phyloP scores from a whole-genome alignment of 495 filamentous ascomycete species.

The Aspergillus carlsbadensis region DNA sequence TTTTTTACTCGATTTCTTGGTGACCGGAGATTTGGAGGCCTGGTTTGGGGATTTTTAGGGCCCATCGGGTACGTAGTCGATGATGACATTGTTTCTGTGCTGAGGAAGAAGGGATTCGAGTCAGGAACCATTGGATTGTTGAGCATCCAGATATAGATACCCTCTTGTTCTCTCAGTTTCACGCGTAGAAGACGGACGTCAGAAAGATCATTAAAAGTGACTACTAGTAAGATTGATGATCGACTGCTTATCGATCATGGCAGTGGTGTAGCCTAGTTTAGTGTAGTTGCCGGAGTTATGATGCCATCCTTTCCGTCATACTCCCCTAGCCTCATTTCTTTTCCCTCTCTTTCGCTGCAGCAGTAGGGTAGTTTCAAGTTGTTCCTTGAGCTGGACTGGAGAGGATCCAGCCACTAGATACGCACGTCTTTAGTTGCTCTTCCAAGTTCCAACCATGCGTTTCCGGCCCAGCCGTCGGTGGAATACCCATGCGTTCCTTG shows the following conservation, averaged over 20 bases:
- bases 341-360: not conserved
- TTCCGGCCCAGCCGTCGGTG: conserved; percentile 18
- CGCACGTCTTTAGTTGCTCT: conserved; percentile 6
- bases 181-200: not conserved
- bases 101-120: not conserved
- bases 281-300: not conserved
- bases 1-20: not conserved
- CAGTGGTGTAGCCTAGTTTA: not conserved
- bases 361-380: not conserved
- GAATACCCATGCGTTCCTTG: not conserved
- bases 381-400: not conserved
- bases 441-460: conserved; percentile 20
- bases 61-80: conserved; percentile 8
- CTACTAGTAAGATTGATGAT: not conserved
- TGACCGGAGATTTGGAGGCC: not conserved
- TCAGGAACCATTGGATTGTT: not conserved
- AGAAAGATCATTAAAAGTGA: too few relatives aligned
- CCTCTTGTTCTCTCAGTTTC: too few relatives aligned
- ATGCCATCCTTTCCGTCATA: conserved; percentile 12
- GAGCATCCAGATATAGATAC: too few relatives aligned
- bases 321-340: conserved; percentile 8
- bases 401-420: conserved; percentile 15
- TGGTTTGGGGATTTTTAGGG: not conserved
- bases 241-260: conserved; percentile 10
- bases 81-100: conserved; percentile 5